Evolutionary conservation across 805 yeast species (phyloP).

Genomic region (Cyberlindnera euphorbiiphila): DNA sequence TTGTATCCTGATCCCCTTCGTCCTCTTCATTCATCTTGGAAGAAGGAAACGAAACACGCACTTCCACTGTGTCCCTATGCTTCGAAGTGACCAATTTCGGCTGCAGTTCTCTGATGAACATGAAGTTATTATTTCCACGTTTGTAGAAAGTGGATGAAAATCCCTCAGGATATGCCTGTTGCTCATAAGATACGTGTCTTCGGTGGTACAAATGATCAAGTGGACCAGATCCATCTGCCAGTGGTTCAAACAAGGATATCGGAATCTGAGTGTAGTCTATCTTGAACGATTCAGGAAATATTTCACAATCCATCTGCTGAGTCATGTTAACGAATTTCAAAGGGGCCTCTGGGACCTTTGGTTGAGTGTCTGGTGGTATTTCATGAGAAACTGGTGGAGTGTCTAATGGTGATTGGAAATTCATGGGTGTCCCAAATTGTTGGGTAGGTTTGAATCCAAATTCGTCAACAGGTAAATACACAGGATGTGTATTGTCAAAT

Average conservation of each 20-base stretch:
- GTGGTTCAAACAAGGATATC: slow-evolving; percentile 7
- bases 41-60: slow-evolving; percentile 37
- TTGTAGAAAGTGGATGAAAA: slow-evolving; percentile 47
- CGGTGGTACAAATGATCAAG: slow-evolving; percentile 5
- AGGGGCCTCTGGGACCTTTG: no score
- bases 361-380: no score
- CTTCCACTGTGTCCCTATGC: slow-evolving; percentile 36
- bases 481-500: slow-evolving; percentile 1
- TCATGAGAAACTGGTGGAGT: no score
- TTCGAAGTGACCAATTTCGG: slow-evolving; percentile 42
- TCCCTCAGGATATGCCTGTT: slow-evolving; percentile 40
- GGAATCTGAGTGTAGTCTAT: slow-evolving; percentile 4
- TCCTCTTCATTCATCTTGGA: slow-evolving; percentile 17
- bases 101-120: slow-evolving; percentile 48
- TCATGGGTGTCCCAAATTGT: slow-evolving; percentile 1
- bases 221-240: not conserved
- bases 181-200: slow-evolving; percentile 15
- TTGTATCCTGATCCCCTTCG: slow-evolving; percentile 19
- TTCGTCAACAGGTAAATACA: no score
- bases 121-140: slow-evolving; percentile 44
- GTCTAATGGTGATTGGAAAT: no score
- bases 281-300: slow-evolving; percentile 12
- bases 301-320: slow-evolving; percentile 10
- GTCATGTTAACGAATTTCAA: slow-evolving; percentile 4
- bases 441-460: slow-evolving; percentile 3